Base-by-base conservation (phyloP, 495 filamentous ascomycete genomes). In the Trichoderma virens region DNA sequence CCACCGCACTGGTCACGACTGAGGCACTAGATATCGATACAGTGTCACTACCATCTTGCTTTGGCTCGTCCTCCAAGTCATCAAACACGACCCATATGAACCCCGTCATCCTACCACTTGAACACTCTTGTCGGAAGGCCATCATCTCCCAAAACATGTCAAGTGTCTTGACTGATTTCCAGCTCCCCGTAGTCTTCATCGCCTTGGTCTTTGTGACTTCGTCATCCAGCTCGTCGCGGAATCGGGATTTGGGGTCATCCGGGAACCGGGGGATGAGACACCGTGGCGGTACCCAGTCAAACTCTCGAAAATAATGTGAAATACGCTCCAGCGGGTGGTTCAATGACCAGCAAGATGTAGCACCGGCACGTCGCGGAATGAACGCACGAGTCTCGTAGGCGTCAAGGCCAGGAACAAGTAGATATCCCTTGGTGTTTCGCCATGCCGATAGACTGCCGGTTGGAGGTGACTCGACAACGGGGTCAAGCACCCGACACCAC, bases 111-210 rank as follows among this genome's bases (percentile, higher is more conserved):
- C 92, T 80, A 3, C 94, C 94, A 16, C 91, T 88, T 28, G 92
- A 93, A 71, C 94, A 99, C 73, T 99, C 94, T 72, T 98, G 94
- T 32, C 94, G 81, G 70, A 91, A 97, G 16, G 92, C 88, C 94
- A 99, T 98, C 85, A 94, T 88, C 64, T 99, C 94, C 94, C 94
- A 99, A 74, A 99, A 99, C 67, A 93, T 87, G 34, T 93, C 91
- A 34, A 98, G 73, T 0, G 87, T 88, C 67, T 78, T 85, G 20
- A 97, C 87, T 67, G 87, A 92, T 68, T 84, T 88, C 94, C 94
- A 99, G 61, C 83, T 77, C 0, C 89, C 91, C 16, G 81, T 79
- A 23, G 72, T 71, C 5, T 77, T 66, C n/a, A 74, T 67, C 34
- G 72, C 74, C 61, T 76, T 76, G 54, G 72, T 69, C 39, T 78